Evolutionary conservation across 768 basidiomycete species (phyloP).

Genomic region (Suillus alpinus): DNA sequence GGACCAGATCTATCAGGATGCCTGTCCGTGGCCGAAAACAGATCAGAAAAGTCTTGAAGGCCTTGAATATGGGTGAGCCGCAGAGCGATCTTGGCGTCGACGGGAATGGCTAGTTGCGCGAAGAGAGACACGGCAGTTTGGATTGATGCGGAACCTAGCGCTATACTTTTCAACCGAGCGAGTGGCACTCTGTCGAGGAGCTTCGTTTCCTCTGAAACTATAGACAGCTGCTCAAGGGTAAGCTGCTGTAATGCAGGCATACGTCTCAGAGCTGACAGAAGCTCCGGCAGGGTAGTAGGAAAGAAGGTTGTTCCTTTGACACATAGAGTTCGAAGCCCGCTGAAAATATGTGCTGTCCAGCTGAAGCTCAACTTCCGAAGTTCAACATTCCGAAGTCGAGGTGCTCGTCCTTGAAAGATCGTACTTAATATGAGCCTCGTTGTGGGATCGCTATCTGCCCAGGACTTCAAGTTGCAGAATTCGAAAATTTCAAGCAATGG

Average conservation of each 20-base stretch:
- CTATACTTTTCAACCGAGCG: not conserved
- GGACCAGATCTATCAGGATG: not conserved
- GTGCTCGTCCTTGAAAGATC: constrained; percentile 31
- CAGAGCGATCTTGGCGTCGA: not conserved
- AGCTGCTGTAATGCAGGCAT: constrained; percentile 12
- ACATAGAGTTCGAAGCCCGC: not conserved
- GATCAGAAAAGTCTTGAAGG: not conserved
- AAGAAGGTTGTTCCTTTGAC: constrained; percentile 11
- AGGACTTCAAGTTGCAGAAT: constrained; percentile 4
- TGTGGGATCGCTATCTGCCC: too few species aligned
- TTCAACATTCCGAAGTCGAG: constrained; percentile 29
- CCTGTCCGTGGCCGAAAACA: not conserved
- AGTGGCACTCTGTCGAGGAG: not conserved
- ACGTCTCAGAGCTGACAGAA: constrained; percentile 29
- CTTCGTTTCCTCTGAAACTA: not conserved
- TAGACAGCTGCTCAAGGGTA: not conserved
- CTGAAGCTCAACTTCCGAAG: constrained; percentile 27
- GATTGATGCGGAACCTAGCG: not conserved
- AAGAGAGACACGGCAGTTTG: not conserved
- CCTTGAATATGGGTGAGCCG: not conserved
- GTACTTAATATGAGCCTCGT: too few species aligned
- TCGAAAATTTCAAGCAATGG: constrained; percentile 33
- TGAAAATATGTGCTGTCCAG: constrained; percentile 35
- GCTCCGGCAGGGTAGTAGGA: constrained; percentile 16
- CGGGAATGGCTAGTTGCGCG: not conserved